These are phyloP conservation scores for Echium plantagineum DNA, from an alignment of 257 asterid species.

Conservation along the genomic window DNA sequence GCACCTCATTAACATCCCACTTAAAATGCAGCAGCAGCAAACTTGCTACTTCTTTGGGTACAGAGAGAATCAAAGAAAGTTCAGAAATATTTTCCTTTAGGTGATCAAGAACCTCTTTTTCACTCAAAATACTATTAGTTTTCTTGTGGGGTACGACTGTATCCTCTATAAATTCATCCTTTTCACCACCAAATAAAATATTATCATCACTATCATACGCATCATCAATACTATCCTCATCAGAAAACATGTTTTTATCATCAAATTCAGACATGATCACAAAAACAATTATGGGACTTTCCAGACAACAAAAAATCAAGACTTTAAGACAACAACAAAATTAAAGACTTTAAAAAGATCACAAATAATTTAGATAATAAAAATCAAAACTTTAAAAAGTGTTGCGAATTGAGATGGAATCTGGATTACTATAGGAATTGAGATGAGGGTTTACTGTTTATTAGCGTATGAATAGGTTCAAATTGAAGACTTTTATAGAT, in stretches of 20 bases:
- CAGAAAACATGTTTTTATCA: neutral
- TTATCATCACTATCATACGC: neutral
- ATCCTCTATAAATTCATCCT: neutral
- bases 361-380: too few species aligned
- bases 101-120: slow-evolving; percentile 6
- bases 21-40: slow-evolving; percentile 12
- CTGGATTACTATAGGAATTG: too few species aligned
- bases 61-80: slow-evolving; percentile 13
- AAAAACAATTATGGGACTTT: too few species aligned
- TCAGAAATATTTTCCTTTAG: slow-evolving; percentile 7
- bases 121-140: neutral
- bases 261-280: neutral
- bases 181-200: neutral
- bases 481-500: neutral
- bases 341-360: too few species aligned
- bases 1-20: slow-evolving; percentile 24
- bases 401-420: too few species aligned
- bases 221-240: neutral
- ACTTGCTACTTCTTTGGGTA: slow-evolving; percentile 11
- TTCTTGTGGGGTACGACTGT: neutral
- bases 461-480: neutral
- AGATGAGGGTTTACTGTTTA: neutral
- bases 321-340: neutral
- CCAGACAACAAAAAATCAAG: too few species aligned
- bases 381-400: too few species aligned